Conservation (phyloP, 306 rosid genomes). For the Bauhinia variegata region DNA sequence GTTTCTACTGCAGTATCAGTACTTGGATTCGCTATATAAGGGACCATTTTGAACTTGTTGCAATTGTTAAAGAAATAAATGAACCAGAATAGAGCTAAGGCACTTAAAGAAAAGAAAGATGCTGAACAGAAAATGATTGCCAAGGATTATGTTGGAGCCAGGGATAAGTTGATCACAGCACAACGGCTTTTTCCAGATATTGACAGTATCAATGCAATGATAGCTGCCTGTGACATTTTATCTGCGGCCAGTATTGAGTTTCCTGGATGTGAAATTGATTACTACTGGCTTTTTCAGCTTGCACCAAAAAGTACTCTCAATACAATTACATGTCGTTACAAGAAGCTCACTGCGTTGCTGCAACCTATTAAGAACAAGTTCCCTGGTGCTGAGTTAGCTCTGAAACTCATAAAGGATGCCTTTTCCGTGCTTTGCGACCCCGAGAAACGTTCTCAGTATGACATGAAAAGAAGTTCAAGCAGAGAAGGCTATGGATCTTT, state of each 20-base stretch:
- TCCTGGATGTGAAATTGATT: conserved; percentile 30
- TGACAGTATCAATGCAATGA: conserved; percentile 25
- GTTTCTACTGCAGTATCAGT: background rate
- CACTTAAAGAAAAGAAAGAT: conserved; percentile 19
- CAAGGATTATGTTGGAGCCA: conserved; percentile 15
- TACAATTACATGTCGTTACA: background rate
- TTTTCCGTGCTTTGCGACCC: conserved; percentile 17
- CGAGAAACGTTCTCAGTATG: conserved; percentile 6
- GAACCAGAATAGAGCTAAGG: background rate
- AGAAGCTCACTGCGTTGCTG: background rate
- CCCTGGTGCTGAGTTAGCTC: conserved; percentile 26
- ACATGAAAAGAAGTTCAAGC: conserved; percentile 2
- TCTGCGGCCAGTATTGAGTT: conserved; percentile 14
- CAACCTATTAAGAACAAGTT: conserved; percentile 15
- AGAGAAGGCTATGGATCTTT: conserved; percentile 7
- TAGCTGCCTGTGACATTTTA: conserved; percentile 28
- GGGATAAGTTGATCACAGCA: conserved; percentile 11
- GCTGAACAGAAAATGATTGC: conserved; percentile 13
- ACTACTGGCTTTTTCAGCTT: conserved; percentile 32
- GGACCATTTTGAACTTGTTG: background rate
- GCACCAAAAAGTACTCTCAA: background rate
- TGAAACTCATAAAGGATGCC: conserved; percentile 12
- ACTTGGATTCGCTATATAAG: background rate
- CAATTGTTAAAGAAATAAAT: background rate
- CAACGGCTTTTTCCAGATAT: background rate